Evolutionary conservation across 2,329 filamentous ascomycete genomes (phyloP).

Genomic region (Colletotrichum lindemuthianum): DNA sequence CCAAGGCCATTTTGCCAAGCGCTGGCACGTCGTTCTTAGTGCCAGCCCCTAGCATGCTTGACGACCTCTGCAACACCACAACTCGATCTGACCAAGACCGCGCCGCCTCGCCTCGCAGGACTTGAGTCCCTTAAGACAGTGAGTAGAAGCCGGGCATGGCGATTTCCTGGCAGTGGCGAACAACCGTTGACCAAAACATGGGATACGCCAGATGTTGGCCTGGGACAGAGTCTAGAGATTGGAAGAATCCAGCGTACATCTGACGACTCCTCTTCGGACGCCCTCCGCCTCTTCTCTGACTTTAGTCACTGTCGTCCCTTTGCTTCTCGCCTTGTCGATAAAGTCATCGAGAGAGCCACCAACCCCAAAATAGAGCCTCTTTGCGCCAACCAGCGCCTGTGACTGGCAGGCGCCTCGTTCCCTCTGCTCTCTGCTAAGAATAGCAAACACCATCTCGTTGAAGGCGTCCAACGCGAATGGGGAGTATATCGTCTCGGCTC

Average conservation of each 20-base stretch:
- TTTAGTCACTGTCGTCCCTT: conserved; percentile 59
- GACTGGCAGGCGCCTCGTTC: conserved; percentile 37
- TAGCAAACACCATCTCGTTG: conserved; percentile 69
- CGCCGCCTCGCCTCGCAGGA: conserved; percentile 1
- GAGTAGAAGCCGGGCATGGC: neutral
- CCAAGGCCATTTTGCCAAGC: neutral
- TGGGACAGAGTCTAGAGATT: conserved; percentile 27
- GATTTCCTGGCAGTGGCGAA: conserved; percentile 1
- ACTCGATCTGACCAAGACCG: neutral
- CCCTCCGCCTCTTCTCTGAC: conserved; percentile 69
- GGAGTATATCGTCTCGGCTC: conserved; percentile 86
- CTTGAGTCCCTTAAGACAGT: neutral
- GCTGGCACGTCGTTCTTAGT: neutral
- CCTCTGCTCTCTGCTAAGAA: conserved; percentile 61
- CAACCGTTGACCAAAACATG: conserved; percentile 36
- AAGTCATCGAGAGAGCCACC: conserved; percentile 85
- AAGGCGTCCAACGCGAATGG: conserved; percentile 77
- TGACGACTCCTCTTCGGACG: conserved; percentile 69
- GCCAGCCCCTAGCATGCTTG: neutral
- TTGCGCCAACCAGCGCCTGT: conserved; percentile 75
- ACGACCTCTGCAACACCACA: neutral
- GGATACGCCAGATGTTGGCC: conserved; percentile 12
- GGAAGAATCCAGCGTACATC: conserved; percentile 50
- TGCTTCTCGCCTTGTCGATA: conserved; percentile 59
- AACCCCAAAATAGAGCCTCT: conserved; percentile 85